Evolutionary conservation across 2,329 filamentous ascomycete genomes (phyloP), one percentile per base, ranked within the genome.

Genomic region (Fusarium begoniae): DNA sequence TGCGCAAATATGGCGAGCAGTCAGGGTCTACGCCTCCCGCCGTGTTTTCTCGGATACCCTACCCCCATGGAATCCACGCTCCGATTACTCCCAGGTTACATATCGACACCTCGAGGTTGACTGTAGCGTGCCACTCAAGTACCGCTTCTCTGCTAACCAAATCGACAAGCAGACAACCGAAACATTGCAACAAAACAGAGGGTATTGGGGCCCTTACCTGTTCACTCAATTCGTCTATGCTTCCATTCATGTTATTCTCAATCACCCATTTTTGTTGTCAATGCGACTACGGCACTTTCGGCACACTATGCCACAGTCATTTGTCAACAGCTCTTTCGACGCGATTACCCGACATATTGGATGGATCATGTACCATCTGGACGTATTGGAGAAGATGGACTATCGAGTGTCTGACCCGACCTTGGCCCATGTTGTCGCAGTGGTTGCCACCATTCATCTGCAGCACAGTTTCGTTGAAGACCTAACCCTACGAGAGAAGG

Each of bases 101-200:
- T 63, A 63, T 48, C 53, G 60, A 5, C 60, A 63, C 22, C 53
- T 63, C 8, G 60, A 63, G 26, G 14, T 63, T 1, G 60, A 63
- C 4, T 63, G 60, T 24, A 63, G 60, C 2, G 41, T 63, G 2
- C 60, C 60, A 3, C 18, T 59, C 0, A 58, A 63, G 4, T 63
- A 63, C 4, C 28, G 60, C 1, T 63, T 63, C 26, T 58, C 60
- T 63, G 60, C 53, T 4, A 58, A 35, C 6, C 53, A 37, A 5
- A 48, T 63, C 2, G 35, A 15, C 13, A 44, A 63, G 26, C 60
- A 63, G 8, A 41, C 41, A 5, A 8, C 60, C 6, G 43, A 59
- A 12, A 37, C 53, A 4, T 15, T 63, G 6, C 53, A 59, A 15
- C 60, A 63, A 5, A 41, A 59, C 5, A 28, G 60, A 20, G 53